Evolutionary conservation across 2,329 filamentous ascomycete species (phyloP), one percentile per base, ranked within the genome.

Genomic region (Periconia macrospinosa): DNA sequence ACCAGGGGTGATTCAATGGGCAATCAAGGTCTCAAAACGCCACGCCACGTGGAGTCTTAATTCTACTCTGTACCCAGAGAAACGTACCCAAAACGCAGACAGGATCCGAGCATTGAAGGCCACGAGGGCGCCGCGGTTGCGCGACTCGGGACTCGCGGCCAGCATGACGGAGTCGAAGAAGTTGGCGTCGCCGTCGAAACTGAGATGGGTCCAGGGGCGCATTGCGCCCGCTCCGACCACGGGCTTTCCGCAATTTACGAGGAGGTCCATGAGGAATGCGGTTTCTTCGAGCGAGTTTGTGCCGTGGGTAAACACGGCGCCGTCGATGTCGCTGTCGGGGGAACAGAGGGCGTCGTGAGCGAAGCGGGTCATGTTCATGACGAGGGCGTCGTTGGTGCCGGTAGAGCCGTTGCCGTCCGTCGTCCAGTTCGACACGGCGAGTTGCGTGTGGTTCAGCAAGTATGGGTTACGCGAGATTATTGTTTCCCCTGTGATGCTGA

Each of bases 291-390:
- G 57, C 0, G 66, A 67, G 27, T 69, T 69, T 0, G 66, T 69
- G 33, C 66, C 66, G 42, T 69, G 66, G 0, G 66, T 69, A 47
- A 59, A 69, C 15, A 69, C 57, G 0, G 66, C 66, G 10, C 67
- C 67, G 10, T 53, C 59, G 6, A 69, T 69, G 30, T 69, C 67
- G 23, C 65, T 68, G 40, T 69, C 66, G 11, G 52, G 44, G 0
- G 63, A 67, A 30, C 66, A 69, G 2, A 69, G 44, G 1, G 65
- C 65, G 35, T 67, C 61, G 37, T 66, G 50, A 1, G 59, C 60
- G 42, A 69, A 69, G 3, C 66, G 58, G 6, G 66, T 68, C 67
- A 69, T 69, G 53, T 69, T 67, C 66, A 68, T 69, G 27, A 66
- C 67, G 1, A 69, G 41, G 3, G 61, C 58, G 49, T 69, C 67